Evolutionary conservation across 306 rosid species (phyloP).

Genomic region (Pterocarpus macrocarpus): DNA sequence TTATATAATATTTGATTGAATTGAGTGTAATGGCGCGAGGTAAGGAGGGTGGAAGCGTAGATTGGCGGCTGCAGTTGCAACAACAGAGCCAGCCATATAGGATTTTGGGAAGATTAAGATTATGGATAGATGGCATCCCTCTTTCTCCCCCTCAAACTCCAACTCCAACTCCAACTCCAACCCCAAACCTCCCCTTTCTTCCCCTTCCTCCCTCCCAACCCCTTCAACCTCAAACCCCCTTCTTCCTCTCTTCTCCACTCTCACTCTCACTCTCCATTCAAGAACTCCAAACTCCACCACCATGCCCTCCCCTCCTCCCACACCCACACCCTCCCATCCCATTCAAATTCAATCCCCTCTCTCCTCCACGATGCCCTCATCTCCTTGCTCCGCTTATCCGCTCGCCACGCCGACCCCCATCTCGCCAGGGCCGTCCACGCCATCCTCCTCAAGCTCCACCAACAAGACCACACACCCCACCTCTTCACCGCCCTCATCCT

Average conservation of each 20-base stretch:
- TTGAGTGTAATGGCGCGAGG: too few species aligned
- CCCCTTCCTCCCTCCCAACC: not conserved
- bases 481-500: conserved; percentile 65
- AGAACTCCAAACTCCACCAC: conserved; percentile 12
- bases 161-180: not conserved
- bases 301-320: conserved; percentile 43
- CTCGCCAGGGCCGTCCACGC: conserved; percentile 75
- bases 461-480: conserved; percentile 50
- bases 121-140: conserved; percentile 42
- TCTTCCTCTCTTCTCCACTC: conserved; percentile 23
- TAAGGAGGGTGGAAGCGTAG: too few species aligned
- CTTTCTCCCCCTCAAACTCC: not conserved
- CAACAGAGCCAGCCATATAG: not conserved
- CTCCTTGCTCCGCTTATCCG: conserved; percentile 63
- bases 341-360: not conserved
- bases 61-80: too few species aligned
- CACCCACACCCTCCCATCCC: conserved; percentile 1
- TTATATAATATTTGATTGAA: too few species aligned
- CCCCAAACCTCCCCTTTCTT: conserved; percentile 23
- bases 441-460: conserved; percentile 54
- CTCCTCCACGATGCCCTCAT: conserved; percentile 20
- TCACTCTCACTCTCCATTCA: not conserved
- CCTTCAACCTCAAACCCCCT: conserved; percentile 29
- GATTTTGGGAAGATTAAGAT: conserved; percentile 13
- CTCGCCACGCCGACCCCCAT: conserved; percentile 51